phyloP scores from a whole-genome alignment of 495 filamentous ascomycete species.

The Hypomontagnella monticulosa region DNA sequence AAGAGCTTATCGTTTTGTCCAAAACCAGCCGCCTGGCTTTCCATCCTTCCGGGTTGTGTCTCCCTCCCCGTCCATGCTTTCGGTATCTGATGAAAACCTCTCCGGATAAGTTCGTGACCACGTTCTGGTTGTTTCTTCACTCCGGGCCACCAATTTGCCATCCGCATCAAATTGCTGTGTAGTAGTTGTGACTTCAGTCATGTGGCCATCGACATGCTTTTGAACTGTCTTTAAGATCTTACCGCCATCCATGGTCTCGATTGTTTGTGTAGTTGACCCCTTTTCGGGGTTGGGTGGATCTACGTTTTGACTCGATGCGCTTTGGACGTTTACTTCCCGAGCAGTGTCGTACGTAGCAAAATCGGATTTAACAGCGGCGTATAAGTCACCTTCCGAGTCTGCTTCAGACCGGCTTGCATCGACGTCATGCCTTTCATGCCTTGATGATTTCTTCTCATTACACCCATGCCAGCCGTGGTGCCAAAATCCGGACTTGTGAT shows the following conservation, averaged over 20 bases:
- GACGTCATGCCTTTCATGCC: slow-evolving; percentile 5
- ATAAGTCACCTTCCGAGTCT: slow-evolving; percentile 32
- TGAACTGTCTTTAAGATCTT: slow-evolving; percentile 29
- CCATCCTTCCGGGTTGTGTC: slow-evolving; percentile 4
- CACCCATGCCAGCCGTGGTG: neutral
- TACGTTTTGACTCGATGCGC: neutral
- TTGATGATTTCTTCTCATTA: neutral
- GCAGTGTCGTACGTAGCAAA: slow-evolving; percentile 3
- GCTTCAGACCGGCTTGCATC: slow-evolving; percentile 16
- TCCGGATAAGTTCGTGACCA: slow-evolving; percentile 10
- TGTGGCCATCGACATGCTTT: slow-evolving; percentile 4
- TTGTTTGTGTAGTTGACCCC: slow-evolving; percentile 18
- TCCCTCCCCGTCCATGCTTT: slow-evolving; percentile 1
- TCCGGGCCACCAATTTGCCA: slow-evolving; percentile 30
- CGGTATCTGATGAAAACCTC: neutral
- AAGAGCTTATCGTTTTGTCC: slow-evolving; percentile 31
- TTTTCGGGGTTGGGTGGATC: slow-evolving; percentile 1
- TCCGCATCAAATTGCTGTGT: slow-evolving; percentile 25
- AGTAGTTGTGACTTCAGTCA: slow-evolving; percentile 19
- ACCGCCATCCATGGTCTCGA: slow-evolving; percentile 35
- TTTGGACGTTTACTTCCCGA: neutral
- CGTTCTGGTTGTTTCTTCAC: slow-evolving; percentile 11
- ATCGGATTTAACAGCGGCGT: slow-evolving; percentile 16
- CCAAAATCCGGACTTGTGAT: neutral
- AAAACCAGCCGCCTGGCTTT: slow-evolving; percentile 47